These are phyloP conservation scores for Lachnellula subtilissima DNA, from an alignment of 2,329 filamentous ascomycete genomes.

Conservation along the genomic window DNA sequence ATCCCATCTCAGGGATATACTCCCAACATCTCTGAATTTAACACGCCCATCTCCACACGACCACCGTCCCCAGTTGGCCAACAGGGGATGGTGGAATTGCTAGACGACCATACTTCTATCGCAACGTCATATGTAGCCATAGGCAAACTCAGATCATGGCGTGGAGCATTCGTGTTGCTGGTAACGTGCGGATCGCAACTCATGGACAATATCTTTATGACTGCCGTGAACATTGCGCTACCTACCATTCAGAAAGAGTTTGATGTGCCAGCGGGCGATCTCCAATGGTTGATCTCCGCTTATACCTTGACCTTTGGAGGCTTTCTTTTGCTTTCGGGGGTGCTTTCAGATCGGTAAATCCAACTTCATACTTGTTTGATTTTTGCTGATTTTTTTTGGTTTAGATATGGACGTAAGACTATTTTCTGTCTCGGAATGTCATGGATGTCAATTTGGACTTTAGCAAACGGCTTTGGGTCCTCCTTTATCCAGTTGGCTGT, in stretches of 20 bases:
- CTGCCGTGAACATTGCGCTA: conserved; percentile 37
- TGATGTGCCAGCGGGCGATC: conserved; percentile 30
- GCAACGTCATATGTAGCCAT: no score
- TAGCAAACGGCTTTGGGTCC: conserved; percentile 36
- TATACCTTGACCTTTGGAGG: conserved; percentile 39
- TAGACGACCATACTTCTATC: no score
- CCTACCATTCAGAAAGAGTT: conserved; percentile 38
- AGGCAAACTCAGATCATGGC: conserved; percentile 31
- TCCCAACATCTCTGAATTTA: conserved; percentile 5
- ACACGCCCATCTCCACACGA: conserved; percentile 9
- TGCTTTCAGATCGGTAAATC: conserved; percentile 29
- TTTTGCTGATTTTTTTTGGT: no score
- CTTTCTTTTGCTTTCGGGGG: conserved; percentile 32
- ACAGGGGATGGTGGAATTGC: conserved; percentile 14
- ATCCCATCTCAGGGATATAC: no score
- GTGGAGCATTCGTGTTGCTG: conserved; percentile 35
- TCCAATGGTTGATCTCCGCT: conserved; percentile 40
- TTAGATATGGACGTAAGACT: conserved; percentile 34
- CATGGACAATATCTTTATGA: conserved; percentile 42
- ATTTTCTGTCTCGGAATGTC: conserved; percentile 36
- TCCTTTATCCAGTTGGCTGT: conserved; percentile 40
- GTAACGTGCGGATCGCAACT: conserved; percentile 40
- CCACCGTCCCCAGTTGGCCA: conserved; percentile 14
- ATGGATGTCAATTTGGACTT: conserved; percentile 34
- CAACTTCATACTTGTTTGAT: no score